Base-by-base conservation (phyloP, 306 rosid genomes). In the Prunus padus region DNA sequence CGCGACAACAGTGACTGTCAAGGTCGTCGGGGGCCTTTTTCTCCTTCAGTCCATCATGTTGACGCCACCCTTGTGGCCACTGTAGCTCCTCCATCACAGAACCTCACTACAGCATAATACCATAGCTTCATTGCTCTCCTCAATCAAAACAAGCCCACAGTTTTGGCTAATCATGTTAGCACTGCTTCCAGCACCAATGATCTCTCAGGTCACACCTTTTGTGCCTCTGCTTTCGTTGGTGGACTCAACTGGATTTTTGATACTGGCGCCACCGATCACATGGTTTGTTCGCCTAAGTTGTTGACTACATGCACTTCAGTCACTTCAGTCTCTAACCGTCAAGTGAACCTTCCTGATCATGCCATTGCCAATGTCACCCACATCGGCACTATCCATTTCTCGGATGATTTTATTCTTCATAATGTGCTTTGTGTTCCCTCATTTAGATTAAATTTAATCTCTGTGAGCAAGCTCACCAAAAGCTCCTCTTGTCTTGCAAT, bases 241-340 rank as follows among this genome's bases (percentile, higher is more conserved):
- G 31, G 31, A 30, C 31, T 30, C 31, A 30, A 30, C 4, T 64
- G 42, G 46, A 28, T 64, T 12, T 64, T 64, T 31, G 72, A 67
- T 11, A 40, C 20, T 0, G 8, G 20, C 0, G 71, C 71, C 9
- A 44, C 31, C 2, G 19, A 67, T 0, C 54, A 44, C 11, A 42
- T 66, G 71, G 54, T 37, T 2, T 42, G 28, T 8, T 67, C 4
- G 3, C 30, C 33, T 0, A 19, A 54, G 2, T 10, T 67, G 1
- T 20, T 67, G 71, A 44, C 54, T 0, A 20, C 5, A 54, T 19
- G 60, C 2, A 3, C 22, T 2, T 1, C 0, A 0, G 60, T 54
- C 2, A 3, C 22, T 2, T 1, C 0, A 0, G 60, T 54, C 0
- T 8, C 1, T 1, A 18, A 54, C 0, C 14, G 11, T 5, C 26